Base-by-base conservation (phyloP, 2,329 filamentous ascomycete species). In the Colletotrichum ledebouriae region DNA sequence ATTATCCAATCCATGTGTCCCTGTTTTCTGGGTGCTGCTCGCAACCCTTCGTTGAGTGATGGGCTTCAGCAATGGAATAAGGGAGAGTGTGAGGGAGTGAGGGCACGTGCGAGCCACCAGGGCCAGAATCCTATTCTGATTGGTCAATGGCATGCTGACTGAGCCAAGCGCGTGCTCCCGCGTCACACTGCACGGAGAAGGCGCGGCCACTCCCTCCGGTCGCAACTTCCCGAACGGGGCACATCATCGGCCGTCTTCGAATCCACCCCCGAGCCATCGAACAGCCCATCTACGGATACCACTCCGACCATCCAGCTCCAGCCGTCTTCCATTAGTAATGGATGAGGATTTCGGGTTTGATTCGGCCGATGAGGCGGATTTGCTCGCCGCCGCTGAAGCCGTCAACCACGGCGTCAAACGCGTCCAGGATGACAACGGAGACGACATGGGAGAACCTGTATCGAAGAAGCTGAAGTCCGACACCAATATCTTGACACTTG, bases 341-440 rank as follows among this genome's bases (percentile, higher is more conserved):
- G 67, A 57, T 29, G 67, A 67, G 20, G 74, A 73, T 3, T 70
- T 73, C 13, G 75, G 73, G 1, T 76, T 76, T 10, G 73, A 73
- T 22, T 73, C 73, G 3, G 74, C 50, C 37, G 64, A 63, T 7
- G 64, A 67, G 29, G 60, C 65, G 20, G 65, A 68, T 3, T 52
- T 68, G n/a, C 29, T 68, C 33, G 60, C 60, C 2, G 65, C 11
- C 3, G 53, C 39, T 4, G 65, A 68, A 12, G 29, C n/a, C 13
- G 47, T 41, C 7, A 22, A 22, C 12, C 20, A 53, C 4, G 39
- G 4, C 13, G 6, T 3, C 4, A 68, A 68, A 29, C 60, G 65
- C 13, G 2, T 20, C 3, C 41, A 37, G 2, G 44, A 49, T 4
- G 34, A 52, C 6, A 10, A 33, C 20, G 29, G n/a, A 0, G 15